Base-by-base conservation (phyloP, 495 filamentous ascomycete genomes). In the Parmelia sp. region DNA sequence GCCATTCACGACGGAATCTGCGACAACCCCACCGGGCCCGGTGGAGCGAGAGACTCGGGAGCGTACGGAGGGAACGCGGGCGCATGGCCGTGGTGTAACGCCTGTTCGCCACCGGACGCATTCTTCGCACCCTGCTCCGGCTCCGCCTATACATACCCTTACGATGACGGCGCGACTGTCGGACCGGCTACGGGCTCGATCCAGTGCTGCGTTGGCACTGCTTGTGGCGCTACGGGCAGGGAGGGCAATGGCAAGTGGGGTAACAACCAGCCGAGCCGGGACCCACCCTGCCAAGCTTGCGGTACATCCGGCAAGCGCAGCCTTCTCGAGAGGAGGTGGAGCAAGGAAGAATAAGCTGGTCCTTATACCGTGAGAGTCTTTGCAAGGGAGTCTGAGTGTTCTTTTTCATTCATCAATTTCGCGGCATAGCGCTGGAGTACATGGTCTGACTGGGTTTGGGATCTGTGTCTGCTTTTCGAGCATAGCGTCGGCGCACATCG, bases 91-190 rank as follows among this genome's bases (percentile, higher is more conserved):
- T 66, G 64, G 64, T 66, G 64, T 33, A 57, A 66, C 45, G 64
- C 64, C 8, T 66, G 64, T 42, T 53, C 44, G 17, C 57, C 57
- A 6, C 44, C 58, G 7, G 63, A 65, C 31, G 45, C 63, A 6
- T 65, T 60, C 31, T 65, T 65, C 35, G 57, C 58, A 31, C 63
- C 63, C 15, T 65, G 63, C 35, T 19, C 63, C 3, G 63, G 63
- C 29, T 45, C 56, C 57, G 63, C 53, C 4, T 65, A 65, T 23
- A 60, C 57, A 14, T 65, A 60, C 42, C 63, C 63, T 0, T 65
- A 65, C 57, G 63, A 65, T 33, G 63, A 65, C 19, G 63, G 40
- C 0, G 63, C 63, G 29, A 65, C 57, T 8, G 53, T 47, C n/a
- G 57, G 40, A 10, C 39, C 59, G 29, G 36, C 57, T 11, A 36